Evolutionary conservation across 179 eudicot genomes (phyloP).

Genomic region (Pouteria campechiana): DNA sequence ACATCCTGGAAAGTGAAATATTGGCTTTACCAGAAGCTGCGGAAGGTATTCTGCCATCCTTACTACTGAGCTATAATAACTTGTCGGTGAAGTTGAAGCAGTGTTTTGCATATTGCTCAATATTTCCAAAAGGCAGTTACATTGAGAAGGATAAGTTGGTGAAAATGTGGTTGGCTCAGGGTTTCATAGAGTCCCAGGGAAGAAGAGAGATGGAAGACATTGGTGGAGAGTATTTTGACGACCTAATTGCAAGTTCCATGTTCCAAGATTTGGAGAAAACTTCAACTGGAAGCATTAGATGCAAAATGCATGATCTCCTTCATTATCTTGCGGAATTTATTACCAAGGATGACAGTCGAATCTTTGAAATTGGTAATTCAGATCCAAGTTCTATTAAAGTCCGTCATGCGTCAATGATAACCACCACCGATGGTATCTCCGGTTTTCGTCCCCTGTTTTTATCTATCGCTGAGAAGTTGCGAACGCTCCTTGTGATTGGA

Average conservation of each 20-base stretch:
- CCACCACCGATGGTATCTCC: conserved; percentile 6
- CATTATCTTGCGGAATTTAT: conserved; percentile 22
- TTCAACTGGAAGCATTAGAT: not conserved
- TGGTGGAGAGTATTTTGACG: conserved; percentile 15
- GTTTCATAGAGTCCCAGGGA: conserved; percentile 5
- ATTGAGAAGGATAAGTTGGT: conserved; percentile 16
- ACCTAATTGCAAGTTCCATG: conserved; percentile 14
- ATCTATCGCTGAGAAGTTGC: not conserved
- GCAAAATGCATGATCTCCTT: conserved; percentile 29
- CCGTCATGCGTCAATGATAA: conserved; percentile 13
- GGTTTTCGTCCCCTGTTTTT: not conserved
- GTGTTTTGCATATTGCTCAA: conserved; percentile 22
- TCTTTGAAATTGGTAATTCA: not conserved
- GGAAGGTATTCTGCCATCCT: conserved; percentile 9
- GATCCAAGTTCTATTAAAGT: not conserved
- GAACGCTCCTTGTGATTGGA: conserved; percentile 14
- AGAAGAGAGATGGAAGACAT: conserved; percentile 10
- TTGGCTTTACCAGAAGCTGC: conserved; percentile 10
- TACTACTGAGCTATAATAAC: conserved; percentile 22
- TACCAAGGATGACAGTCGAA: conserved; percentile 9
- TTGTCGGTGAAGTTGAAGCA: conserved; percentile 11
- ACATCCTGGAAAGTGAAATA: conserved; percentile 9
- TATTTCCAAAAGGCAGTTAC: conserved; percentile 15
- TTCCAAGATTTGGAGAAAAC: conserved; percentile 14
- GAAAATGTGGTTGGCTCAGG: conserved; percentile 24